A percentile compares a stretch with the other conserved stretches of the same genome.
Evolutionary conservation across 2,329 filamentous ascomycete genomes (phyloP).

Genomic region (Didymella lethalis): DNA sequence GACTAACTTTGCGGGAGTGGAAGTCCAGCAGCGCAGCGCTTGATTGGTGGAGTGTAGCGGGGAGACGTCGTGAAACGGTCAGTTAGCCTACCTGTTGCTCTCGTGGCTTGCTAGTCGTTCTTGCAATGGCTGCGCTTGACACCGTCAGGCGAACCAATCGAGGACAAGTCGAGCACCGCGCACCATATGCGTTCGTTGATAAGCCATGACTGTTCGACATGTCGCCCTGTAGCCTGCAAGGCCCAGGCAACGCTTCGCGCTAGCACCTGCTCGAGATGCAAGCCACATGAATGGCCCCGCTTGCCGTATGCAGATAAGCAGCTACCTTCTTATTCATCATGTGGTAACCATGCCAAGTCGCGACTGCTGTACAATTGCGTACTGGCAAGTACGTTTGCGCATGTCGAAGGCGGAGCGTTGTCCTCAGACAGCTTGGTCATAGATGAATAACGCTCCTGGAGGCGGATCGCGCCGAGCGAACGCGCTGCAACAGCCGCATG

Average conservation of each 20-base stretch:
- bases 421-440: not conserved
- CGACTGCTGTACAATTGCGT: not conserved
- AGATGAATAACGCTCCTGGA: conserved; percentile 1
- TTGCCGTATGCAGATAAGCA: conserved; percentile 30
- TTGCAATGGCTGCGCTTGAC: not conserved
- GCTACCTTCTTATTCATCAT: conserved; percentile 29
- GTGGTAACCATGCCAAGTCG: conserved; percentile 8
- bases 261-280: conserved; percentile 20
- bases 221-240: not conserved
- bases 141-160: not conserved
- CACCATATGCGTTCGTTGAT: conserved; percentile 28
- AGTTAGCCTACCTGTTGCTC: not conserved
- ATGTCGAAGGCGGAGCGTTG: not conserved
- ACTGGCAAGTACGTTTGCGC: not conserved
- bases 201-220: conserved; percentile 20
- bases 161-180: not conserved
- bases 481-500: not conserved
- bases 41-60: conserved; percentile 1
- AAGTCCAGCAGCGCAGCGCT: not conserved
- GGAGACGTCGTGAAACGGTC: conserved; percentile 4
- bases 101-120: not conserved
- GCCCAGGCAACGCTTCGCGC: conserved; percentile 8
- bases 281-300: conserved; percentile 19
- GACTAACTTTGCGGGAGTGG: not conserved
- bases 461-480: not conserved